phyloP scores from a whole-genome alignment of 768 basidiomycete species.

The Amanita molliuscula region DNA sequence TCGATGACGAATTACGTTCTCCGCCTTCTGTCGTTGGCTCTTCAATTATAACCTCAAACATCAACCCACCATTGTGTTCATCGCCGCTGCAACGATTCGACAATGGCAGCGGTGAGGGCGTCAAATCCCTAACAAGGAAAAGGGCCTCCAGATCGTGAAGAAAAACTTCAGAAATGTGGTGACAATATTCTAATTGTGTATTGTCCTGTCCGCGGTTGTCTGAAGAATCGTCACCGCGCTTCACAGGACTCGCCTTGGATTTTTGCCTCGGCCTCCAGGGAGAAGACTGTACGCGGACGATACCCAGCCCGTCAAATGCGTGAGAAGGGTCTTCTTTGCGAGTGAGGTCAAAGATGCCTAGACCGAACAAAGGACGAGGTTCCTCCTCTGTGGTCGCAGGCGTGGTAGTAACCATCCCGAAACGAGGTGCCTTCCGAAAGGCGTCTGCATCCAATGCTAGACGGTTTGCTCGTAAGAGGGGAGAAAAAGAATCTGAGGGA shows the following conservation, averaged over 20 bases:
- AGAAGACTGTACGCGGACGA: slow-evolving; percentile 1
- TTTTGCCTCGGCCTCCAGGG: neutral
- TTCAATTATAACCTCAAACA: neutral
- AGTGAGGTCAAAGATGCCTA: neutral
- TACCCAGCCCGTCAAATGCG: slow-evolving; percentile 2
- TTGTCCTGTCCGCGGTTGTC: neutral
- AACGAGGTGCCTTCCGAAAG: neutral
- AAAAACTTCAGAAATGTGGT: neutral
- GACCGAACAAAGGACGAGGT: neutral
- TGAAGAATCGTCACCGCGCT: neutral
- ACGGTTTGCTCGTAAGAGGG: neutral
- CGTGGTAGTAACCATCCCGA: neutral
- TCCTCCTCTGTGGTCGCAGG: neutral
- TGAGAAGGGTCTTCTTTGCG: neutral
- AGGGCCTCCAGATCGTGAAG: slow-evolving; percentile 1
- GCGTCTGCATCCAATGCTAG: neutral
- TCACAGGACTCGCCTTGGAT: neutral
- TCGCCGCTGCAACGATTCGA: too few species aligned
- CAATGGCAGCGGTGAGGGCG: too few species aligned
- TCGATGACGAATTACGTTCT: neutral
- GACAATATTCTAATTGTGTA: neutral
- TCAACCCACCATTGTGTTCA: neutral
- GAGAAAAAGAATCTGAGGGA: neutral
- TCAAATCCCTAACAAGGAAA: neutral
- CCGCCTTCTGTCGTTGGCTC: neutral